Evolutionary conservation across 805 yeast genomes (phyloP).

Genomic region (Wickerhamiella galacta): DNA sequence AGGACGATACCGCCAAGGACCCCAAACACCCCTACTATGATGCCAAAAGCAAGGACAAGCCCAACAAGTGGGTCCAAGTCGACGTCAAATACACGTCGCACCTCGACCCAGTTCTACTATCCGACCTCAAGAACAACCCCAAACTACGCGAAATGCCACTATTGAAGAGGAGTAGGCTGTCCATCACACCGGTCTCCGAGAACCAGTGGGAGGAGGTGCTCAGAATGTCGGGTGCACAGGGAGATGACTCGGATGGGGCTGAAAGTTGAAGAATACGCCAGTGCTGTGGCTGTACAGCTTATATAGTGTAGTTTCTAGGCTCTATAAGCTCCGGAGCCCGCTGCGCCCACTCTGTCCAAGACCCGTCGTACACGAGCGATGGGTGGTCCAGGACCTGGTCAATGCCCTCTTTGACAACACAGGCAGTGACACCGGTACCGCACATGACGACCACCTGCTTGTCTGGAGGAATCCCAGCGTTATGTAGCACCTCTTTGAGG

Average conservation of each 20-base stretch:
- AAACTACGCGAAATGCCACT: constrained; percentile 28
- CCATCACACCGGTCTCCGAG: constrained; percentile 34
- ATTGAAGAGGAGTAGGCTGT: constrained; percentile 33
- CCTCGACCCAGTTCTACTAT: constrained; percentile 28
- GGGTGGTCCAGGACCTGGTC: constrained; percentile 31
- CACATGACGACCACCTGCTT: constrained; percentile 77
- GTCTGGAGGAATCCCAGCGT: constrained; percentile 22
- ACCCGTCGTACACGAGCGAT: constrained; percentile 55
- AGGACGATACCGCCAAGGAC: constrained; percentile 26
- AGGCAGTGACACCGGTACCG: constrained; percentile 94
- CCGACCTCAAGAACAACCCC: constrained; percentile 24
- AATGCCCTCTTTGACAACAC: constrained; percentile 63
- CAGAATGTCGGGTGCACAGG: constrained; percentile 22
- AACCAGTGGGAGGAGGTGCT: constrained; percentile 28
- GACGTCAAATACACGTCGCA: constrained; percentile 30
- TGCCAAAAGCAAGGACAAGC: constrained; percentile 26
- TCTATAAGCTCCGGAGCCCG: constrained; percentile 2
- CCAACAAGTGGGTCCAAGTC: constrained; percentile 43
- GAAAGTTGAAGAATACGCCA: not conserved
- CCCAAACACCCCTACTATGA: constrained; percentile 31
- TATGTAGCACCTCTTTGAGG: constrained; percentile 31
- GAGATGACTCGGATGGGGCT: too few relatives aligned
- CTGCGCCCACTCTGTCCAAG: constrained; percentile 53
- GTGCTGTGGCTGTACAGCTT: not conserved
- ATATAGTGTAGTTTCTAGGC: not conserved